Percentiles rank a stretch among this genome's conserved stretches.
phyloP scores from a whole-genome alignment of 768 basidiomycete species.

The Rossbeevera mucosa region DNA sequence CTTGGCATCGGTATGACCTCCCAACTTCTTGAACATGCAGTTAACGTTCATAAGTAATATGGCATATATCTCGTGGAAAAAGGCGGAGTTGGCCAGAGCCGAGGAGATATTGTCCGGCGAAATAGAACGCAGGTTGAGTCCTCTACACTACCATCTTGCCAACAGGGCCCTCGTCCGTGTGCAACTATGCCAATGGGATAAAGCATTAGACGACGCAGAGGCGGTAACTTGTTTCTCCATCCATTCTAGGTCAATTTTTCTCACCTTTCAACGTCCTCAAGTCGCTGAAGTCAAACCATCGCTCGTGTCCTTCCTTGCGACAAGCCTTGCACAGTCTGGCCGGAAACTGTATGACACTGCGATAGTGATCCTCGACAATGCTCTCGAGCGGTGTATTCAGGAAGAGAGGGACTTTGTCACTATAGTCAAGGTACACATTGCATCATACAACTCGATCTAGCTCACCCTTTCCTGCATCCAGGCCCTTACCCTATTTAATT shows the following conservation, averaged over 20 bases:
- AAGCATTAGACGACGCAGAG: constrained; percentile 12
- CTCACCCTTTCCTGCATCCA: neutral
- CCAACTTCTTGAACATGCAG: neutral
- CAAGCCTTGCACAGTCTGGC: neutral
- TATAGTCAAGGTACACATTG: constrained; percentile 9
- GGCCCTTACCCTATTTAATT: constrained; percentile 11
- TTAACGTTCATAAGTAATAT: constrained; percentile 11
- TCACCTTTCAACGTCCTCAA: neutral
- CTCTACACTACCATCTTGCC: constrained; percentile 2
- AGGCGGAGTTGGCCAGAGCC: constrained; percentile 1
- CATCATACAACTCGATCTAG: neutral
- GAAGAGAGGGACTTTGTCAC: constrained; percentile 6
- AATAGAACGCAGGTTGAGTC: neutral
- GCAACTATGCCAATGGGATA: constrained; percentile 5
- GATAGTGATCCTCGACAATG: neutral
- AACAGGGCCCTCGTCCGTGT: constrained; percentile 15
- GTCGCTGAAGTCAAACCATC: constrained; percentile 9
- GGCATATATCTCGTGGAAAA: constrained; percentile 10
- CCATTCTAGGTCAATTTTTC: neutral
- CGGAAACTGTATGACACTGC: neutral
- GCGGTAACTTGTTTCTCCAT: neutral
- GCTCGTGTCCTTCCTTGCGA: constrained; percentile 9
- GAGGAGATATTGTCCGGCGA: constrained; percentile 16
- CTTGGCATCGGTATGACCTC: constrained; percentile 1
- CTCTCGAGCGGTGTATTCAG: neutral